These are phyloP conservation scores for Hygrophorus russula DNA, from an alignment of 768 basidiomycete species.

Conservation along the genomic window DNA sequence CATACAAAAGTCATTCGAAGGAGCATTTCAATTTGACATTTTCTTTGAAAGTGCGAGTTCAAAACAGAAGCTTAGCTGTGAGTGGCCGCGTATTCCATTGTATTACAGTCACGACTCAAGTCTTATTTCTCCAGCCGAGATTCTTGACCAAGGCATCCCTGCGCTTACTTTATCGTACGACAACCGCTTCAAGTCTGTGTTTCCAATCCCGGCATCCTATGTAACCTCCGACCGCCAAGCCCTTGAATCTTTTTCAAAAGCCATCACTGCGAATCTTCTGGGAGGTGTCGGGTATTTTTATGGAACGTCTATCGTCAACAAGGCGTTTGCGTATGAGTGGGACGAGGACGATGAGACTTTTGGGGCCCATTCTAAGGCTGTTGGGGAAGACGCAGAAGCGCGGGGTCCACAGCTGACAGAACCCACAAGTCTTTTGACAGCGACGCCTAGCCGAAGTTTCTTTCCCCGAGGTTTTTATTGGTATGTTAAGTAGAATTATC, in stretches of 20 bases:
- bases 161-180: conserved; percentile 51
- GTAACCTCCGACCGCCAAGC: conserved; percentile 32
- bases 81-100: conserved; percentile 14
- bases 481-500: conserved; percentile 22
- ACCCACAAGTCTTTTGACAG: conserved; percentile 71
- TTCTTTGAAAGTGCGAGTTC: conserved; percentile 73
- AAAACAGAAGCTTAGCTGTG: conserved; percentile 55
- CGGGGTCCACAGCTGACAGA: conserved; percentile 61
- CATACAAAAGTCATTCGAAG: conserved; percentile 79
- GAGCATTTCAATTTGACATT: conserved; percentile 82
- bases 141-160: conserved; percentile 59
- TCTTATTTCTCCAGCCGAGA: conserved; percentile 32
- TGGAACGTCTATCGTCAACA: conserved; percentile 79
- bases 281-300: conserved; percentile 96
- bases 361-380: conserved; percentile 6
- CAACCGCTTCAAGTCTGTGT: conserved; percentile 53
- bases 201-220: conserved; percentile 57
- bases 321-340: conserved; percentile 82
- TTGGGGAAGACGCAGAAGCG: conserved; percentile 22
- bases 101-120: background rate
- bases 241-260: conserved; percentile 69
- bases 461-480: conserved; percentile 98
- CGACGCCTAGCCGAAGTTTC: conserved; percentile 92
- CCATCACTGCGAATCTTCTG: conserved; percentile 81
- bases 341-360: conserved; percentile 50